Evolutionary conservation across 805 yeast species (phyloP).

Genomic region (Starmerella geochares): DNA sequence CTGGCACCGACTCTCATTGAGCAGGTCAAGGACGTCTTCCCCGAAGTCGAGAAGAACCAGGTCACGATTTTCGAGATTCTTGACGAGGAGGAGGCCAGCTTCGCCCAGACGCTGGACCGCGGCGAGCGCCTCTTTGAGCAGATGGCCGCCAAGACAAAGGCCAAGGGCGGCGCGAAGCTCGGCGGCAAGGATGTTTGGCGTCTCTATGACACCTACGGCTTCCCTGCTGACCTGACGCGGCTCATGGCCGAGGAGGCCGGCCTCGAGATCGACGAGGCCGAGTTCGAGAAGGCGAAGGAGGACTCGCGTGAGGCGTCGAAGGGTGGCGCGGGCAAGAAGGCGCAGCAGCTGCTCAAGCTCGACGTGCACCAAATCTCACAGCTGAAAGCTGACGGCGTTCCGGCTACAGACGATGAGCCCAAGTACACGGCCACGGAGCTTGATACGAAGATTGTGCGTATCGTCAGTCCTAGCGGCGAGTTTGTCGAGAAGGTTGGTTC

Average conservation of each 20-base stretch:
- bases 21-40: conserved; percentile 81
- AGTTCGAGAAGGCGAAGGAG: conserved; percentile 79
- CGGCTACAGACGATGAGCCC: conserved; percentile 72
- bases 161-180: conserved; percentile 61
- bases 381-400: conserved; percentile 49
- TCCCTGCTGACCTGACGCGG: conserved; percentile 96
- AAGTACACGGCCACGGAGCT: conserved; percentile 61
- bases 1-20: conserved; percentile 87
- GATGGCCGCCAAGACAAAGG: conserved; percentile 74
- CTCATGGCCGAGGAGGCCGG: conserved; percentile 98
- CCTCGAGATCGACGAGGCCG: conserved; percentile 80
- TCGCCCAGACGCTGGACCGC: conserved; percentile 89
- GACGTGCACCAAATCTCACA: conserved; percentile 84
- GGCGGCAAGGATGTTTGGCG: conserved; percentile 97
- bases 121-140: conserved; percentile 95
- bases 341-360: conserved; percentile 56
- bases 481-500: conserved; percentile 41
- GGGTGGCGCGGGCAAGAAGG: conserved; percentile 30
- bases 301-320: conserved; percentile 92
- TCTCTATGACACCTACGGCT: conserved; percentile 94
- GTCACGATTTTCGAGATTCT: conserved; percentile 76
- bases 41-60: conserved; percentile 69
- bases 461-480: conserved; percentile 45
- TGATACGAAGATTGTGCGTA: conserved; percentile 57
- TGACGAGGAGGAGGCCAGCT: conserved; percentile 91